A percentile compares a stretch with the other conserved stretches of the same genome.
These are phyloP conservation scores for Teratosphaeriaceae sp. DNA, from an alignment of 2,329 filamentous ascomycete species.

Conservation along the genomic window DNA sequence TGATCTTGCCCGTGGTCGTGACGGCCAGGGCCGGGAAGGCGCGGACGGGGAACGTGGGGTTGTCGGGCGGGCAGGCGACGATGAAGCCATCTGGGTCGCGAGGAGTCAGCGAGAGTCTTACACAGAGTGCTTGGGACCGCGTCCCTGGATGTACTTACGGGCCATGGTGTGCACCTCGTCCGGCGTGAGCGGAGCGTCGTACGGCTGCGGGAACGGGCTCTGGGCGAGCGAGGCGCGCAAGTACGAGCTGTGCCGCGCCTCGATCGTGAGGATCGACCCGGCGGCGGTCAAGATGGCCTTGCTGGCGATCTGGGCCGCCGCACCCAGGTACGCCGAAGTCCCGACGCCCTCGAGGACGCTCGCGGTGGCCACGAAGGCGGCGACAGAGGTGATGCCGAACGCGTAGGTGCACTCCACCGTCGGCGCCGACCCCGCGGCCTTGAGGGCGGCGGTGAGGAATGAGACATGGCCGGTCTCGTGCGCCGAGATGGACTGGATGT, in stretches of 20 bases:
- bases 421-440: constrained; percentile 42
- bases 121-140: too few species aligned
- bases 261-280: constrained; percentile 57
- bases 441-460: constrained; percentile 45
- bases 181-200: constrained; percentile 53
- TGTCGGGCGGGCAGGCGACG: constrained; percentile 48
- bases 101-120: too few species aligned
- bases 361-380: constrained; percentile 47
- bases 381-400: constrained; percentile 35
- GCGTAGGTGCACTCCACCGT: constrained; percentile 51
- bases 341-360: constrained; percentile 53
- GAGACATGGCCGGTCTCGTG: constrained; percentile 55
- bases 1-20: constrained; percentile 11
- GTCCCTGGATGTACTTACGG: too few species aligned
- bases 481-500: constrained; percentile 48
- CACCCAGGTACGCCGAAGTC: constrained; percentile 56
- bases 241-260: constrained; percentile 59
- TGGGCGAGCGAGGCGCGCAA: constrained; percentile 34
- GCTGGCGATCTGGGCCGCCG: constrained; percentile 51
- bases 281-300: constrained; percentile 55
- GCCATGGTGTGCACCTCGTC: constrained; percentile 59
- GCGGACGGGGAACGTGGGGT: constrained; percentile 52
- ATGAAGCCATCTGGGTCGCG: constrained; percentile 58
- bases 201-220: constrained; percentile 52
- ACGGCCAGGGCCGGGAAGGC: constrained; percentile 25